These are phyloP conservation scores for Lentinula novae-zelandiae DNA, from an alignment of 1,284 basidiomycete genomes.

Conservation along the genomic window DNA sequence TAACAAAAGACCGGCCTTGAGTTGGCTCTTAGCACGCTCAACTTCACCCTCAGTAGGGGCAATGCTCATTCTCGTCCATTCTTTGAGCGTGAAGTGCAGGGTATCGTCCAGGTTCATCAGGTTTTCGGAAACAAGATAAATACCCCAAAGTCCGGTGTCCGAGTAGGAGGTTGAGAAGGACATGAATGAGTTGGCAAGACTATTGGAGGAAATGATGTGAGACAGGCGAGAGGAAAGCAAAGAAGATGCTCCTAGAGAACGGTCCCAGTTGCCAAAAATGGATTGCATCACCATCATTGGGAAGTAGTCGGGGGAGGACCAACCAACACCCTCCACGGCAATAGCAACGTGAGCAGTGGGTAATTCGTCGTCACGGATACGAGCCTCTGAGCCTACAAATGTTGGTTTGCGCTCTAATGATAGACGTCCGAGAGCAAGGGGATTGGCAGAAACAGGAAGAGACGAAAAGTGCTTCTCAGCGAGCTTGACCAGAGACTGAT, in stretches of 20 bases:
- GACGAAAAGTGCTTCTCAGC: slow-evolving; percentile 92
- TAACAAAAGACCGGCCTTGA: slow-evolving; percentile 92
- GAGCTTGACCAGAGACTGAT: slow-evolving; percentile 90
- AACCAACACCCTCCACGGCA: slow-evolving; percentile 96
- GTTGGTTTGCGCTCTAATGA: slow-evolving; percentile 66
- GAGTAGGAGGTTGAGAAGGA: slow-evolving; percentile 99
- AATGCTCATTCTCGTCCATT: slow-evolving; percentile 97
- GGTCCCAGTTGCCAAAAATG: slow-evolving; percentile 99
- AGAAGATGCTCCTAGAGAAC: slow-evolving; percentile 88
- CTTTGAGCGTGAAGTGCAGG: slow-evolving; percentile 90
- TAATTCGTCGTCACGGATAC: slow-evolving; percentile 90
- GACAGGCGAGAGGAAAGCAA: slow-evolving; percentile 90
- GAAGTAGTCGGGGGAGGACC: slow-evolving; percentile 99
- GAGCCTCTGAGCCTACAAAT: slow-evolving; percentile 95
- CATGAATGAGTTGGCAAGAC: slow-evolving; percentile 99
- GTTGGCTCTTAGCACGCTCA: slow-evolving; percentile 95
- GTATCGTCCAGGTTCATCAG: slow-evolving; percentile 91
- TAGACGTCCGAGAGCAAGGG: slow-evolving; percentile 83
- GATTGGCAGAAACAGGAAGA: slow-evolving; percentile 85
- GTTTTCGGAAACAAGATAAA: slow-evolving; percentile 97
- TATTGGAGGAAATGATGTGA: slow-evolving; percentile 89
- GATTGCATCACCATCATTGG: slow-evolving; percentile 98
- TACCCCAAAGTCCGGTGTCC: slow-evolving; percentile 99
- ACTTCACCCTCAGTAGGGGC: slow-evolving; percentile 85
- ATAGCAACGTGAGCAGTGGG: slow-evolving; percentile 92